Evolutionary conservation across 192 early-diverging fungal species (phyloP), one percentile per base, ranked within the genome.

Genomic region (Rhizoclosmatium sp.): DNA sequence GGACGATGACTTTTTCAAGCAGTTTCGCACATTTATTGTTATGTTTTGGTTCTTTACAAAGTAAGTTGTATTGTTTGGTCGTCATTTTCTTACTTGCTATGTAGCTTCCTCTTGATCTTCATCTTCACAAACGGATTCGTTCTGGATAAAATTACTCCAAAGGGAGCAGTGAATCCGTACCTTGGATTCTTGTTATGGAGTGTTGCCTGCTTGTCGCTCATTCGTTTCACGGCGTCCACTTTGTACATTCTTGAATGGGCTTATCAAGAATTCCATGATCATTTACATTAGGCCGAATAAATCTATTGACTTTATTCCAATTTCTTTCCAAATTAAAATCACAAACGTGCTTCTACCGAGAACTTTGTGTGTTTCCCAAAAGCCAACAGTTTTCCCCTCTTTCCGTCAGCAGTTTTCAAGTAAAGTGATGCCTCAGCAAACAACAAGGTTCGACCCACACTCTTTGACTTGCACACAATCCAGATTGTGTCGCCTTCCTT

Each of bases 21-120:
- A 81, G 74, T 90, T 88, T 83, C 80, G 88, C 12, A 90, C 88
- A 3, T 59, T 76, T 3, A 75, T 83, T 5, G 82, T 90, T 19
- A 64, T 88, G 41, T 58, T 78, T 2, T 90, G 88, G 88, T 65
- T 87, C 16, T 41, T 81, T 45, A 71, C 69, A 60, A 90, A 90
- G 31, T 31, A 31, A 31, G 31, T 0, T 31, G 75, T 69, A 54
- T 3, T 19, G 80, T 3, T 66, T 89, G 31, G 70, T 89, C 56
- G 19, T 4, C 58, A 42, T 73, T 69, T 76, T 76, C 31, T 21
- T 58, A 58, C 56, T 58, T 58, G 56, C 14, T 58, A 21, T 58
- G 56, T 58, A 21, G 12, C 66, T 68, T 47, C 44, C 19, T 68
- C 14, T 41, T 68, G 12, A 1, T 68, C 10, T 68, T 47, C 44